Base-by-base conservation (phyloP, 768 basidiomycete species). In the Epithele typhae region DNA sequence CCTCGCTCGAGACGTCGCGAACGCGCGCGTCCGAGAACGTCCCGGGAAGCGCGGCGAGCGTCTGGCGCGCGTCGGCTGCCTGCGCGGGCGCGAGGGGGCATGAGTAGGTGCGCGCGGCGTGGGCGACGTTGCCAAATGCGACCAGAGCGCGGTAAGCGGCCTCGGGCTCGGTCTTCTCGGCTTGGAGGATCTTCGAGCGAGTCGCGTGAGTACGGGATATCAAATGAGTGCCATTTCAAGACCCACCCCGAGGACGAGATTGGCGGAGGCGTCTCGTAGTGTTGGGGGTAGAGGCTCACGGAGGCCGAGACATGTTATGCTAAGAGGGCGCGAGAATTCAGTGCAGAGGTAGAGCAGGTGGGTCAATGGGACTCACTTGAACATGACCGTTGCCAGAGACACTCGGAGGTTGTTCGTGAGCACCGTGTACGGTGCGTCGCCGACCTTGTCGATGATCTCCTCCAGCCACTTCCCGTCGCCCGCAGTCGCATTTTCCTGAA, bases 351-450 rank as follows among this genome's bases (percentile, higher is more conserved):
- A 9, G 22, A 19, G 44, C 25, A 38, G 40, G 17, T 11, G 27
- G 25, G 17, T 38, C 19, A 32, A 2, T 18, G 18, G 6, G 9
- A 74, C 87, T 57, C 55, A 98, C 95, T 98, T 98, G 68, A 97
- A 83, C 25, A 89, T 65, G 27, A 93, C 68, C 0, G 93, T 94
- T 4, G 87, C 82, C 38, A 93, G 59, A 0, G 91, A 87, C 3
- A 91, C 72, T 24, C 88, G 78, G 40, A 86, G 86, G 3, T 72
- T 68, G 64, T 89, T 93, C 32, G 75, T 78, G 56, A 90, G 66
- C 3, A 69, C 65, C 17, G 68, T 61, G 47, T 81, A 83, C 1
- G 78, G 72, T 5, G 68, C 74, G 35, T 76, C 69, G 22, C 62
- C 58, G 42, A 92, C 56, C 23, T 69, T 66, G 39, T 73, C 73